phyloP scores from a whole-genome alignment of 768 basidiomycete species.

The Suillus tomentosus region DNA sequence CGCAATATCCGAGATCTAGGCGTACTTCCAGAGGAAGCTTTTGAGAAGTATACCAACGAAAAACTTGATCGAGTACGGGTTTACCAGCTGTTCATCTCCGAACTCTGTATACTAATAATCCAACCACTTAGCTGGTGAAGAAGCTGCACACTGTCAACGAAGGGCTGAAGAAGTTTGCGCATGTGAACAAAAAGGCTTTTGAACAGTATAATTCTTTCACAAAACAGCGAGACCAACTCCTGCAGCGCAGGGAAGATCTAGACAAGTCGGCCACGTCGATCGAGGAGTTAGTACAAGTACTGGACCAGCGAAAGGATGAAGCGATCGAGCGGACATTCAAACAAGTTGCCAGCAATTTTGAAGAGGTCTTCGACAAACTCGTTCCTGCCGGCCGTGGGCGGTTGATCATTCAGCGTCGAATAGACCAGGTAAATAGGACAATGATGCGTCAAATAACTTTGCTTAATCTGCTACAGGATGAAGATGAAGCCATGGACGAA shows the following conservation, averaged over 20 bases:
- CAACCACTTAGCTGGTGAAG: conserved; percentile 72
- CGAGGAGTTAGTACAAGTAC: conserved; percentile 86
- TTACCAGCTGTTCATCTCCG: not conserved
- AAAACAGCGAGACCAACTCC: conserved; percentile 91
- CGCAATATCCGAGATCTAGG: conserved; percentile 95
- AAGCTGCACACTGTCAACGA: conserved; percentile 93
- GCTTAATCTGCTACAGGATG: conserved; percentile 50
- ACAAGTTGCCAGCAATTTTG: conserved; percentile 96
- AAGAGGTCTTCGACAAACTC: conserved; percentile 94
- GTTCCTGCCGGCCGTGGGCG: conserved; percentile 92
- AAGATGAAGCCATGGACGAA: conserved; percentile 68
- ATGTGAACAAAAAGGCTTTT: conserved; percentile 99
- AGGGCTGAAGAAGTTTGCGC: conserved; percentile 91
- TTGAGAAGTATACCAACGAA: conserved; percentile 89
- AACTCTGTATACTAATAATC: conserved; percentile 1
- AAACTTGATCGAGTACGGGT: conserved; percentile 80
- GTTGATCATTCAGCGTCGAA: conserved; percentile 88
- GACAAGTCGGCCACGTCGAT: conserved; percentile 90
- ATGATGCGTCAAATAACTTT: not conserved
- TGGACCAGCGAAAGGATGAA: conserved; percentile 97
- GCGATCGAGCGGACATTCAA: conserved; percentile 99
- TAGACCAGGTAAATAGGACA: conserved; percentile 64
- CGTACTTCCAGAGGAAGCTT: conserved; percentile 95
- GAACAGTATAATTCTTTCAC: conserved; percentile 99
- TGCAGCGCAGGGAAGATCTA: conserved; percentile 85